Evolutionary conservation across 140 eudicot species (phyloP).

Genomic region (Senecio squalidus): DNA sequence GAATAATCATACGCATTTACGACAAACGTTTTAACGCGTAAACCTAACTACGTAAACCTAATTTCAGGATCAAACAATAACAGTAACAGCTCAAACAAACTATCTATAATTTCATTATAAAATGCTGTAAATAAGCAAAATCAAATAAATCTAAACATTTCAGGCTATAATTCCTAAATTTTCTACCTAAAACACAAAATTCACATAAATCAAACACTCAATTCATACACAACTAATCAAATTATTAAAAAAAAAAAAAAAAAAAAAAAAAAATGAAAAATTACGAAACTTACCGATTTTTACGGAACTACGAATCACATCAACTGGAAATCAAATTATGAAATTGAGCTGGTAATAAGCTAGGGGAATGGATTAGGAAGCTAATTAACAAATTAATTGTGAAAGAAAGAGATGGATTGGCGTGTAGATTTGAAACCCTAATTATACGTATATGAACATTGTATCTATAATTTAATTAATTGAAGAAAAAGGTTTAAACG

Average conservation of each 20-base stretch:
- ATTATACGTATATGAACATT: constrained; percentile 16
- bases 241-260: no score
- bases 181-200: no score
- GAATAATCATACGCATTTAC: not conserved
- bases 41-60: not conserved
- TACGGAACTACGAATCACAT: constrained; percentile 18
- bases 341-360: constrained; percentile 2
- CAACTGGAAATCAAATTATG: constrained; percentile 12
- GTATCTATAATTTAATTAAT: no score
- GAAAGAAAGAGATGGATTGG: constrained; percentile 8
- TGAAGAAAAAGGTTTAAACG: constrained; percentile 23
- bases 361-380: constrained; percentile 12
- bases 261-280: no score
- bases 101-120: not conserved
- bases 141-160: not conserved
- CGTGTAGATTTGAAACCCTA: constrained; percentile 24
- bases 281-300: constrained; percentile 23
- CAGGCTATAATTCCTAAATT: not conserved
- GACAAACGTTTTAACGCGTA: not conserved
- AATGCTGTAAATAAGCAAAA: not conserved
- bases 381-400: not conserved
- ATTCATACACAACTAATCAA: no score
- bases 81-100: constrained; percentile 11
- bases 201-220: no score
- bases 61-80: not conserved